phyloP scores from a whole-genome alignment of 1,284 basidiomycete species.

The Puccinia horiana region DNA sequence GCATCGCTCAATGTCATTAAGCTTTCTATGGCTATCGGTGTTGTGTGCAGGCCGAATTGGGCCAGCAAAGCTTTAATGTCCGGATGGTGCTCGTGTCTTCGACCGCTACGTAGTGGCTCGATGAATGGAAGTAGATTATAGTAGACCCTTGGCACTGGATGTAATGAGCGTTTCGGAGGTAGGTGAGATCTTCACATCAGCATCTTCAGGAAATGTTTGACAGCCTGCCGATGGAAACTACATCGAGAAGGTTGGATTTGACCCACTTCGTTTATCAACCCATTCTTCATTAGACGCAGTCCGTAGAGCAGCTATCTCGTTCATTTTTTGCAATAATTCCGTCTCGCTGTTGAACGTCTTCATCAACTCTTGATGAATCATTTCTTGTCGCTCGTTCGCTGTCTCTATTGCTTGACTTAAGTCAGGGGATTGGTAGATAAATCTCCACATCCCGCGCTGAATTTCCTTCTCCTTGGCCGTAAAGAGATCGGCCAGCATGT shows the following conservation, averaged over 20 bases:
- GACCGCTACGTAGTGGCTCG: background rate
- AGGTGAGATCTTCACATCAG: background rate
- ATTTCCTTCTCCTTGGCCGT: background rate
- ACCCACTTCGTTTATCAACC: conserved; percentile 2
- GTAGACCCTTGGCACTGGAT: background rate
- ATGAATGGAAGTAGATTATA: conserved; percentile 19
- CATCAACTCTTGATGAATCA: background rate
- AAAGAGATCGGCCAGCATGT: background rate
- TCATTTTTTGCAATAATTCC: background rate
- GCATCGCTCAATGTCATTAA: conserved; percentile 10
- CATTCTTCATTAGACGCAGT: background rate
- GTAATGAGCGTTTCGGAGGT: background rate
- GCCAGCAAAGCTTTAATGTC: background rate
- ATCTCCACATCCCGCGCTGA: background rate
- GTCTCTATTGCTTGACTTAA: background rate
- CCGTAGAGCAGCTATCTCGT: background rate
- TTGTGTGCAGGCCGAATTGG: background rate
- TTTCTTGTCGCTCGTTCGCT: background rate
- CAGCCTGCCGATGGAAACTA: background rate
- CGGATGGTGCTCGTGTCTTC: conserved; percentile 4
- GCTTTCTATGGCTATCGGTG: background rate
- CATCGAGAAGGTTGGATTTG: background rate
- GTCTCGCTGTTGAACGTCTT: background rate
- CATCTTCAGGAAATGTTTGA: background rate
- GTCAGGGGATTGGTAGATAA: background rate